Base-by-base conservation (phyloP, 1,284 basidiomycete genomes). In the Moesziomyces sp. region DNA sequence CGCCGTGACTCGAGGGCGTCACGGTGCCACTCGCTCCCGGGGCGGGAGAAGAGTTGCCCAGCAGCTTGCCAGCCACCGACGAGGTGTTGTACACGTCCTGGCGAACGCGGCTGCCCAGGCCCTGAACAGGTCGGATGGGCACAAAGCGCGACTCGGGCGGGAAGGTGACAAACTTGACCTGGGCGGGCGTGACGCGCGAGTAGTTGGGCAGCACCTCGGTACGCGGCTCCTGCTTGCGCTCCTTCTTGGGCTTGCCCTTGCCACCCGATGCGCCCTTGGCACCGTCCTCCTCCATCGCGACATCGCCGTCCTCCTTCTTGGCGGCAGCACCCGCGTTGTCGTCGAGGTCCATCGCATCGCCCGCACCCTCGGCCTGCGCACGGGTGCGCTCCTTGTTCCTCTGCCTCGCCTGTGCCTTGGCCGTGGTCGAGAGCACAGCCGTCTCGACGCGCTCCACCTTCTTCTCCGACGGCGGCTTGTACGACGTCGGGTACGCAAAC, bases 171-270 rank as follows among this genome's bases (percentile, higher is more conserved):
- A 92, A 90, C 21, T 90, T 87, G 35, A 97, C 87, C 85, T 99
- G 97, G 0, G 91, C 89, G 18, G 96, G 93, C 0, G 92, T 94
- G 19, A 98, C 93, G 53, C 97, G 91, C 14, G 94, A 92, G 82
- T 97, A 91, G 87, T 99, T 99, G 30, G 89, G 86, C 18, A 95
- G 86, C 61, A 87, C 88, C 85, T 96, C 93, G 14, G 88, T 92
- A 2, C 88, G 86, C 0, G 93, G 90, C 81, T 98, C 95, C 19
- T 73, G 73, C 83, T 91, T 91, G 79, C 90, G 89, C 69, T 87
- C 85, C 60, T 81, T 77, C 46, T 74, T 62, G 7, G 57, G 45
- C 58, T 76, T 73, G 47, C 59, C 26, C 46, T 58, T 59, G 24
- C 40, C 62, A 13, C 51, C 58, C 21, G 54, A 50, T 5, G 51